Evolutionary conservation across 2,329 filamentous ascomycete genomes (phyloP).

Genomic region (Blumeriella jaapii): DNA sequence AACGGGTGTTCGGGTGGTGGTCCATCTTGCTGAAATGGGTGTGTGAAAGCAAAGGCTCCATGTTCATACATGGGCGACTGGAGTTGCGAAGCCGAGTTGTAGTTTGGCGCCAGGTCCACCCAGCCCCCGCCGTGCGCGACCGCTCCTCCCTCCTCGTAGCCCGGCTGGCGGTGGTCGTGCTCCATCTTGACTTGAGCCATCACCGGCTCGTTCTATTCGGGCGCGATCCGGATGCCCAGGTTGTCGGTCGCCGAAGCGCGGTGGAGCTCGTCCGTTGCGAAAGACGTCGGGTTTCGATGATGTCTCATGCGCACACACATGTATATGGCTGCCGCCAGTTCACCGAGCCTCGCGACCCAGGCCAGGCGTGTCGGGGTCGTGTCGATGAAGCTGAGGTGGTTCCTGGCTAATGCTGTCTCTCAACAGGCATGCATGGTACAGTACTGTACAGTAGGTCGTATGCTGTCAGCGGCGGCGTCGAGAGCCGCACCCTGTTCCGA

Average conservation of each 20-base stretch:
- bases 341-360: no score
- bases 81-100: conserved; percentile 40
- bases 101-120: conserved; percentile 39
- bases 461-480: conserved; percentile 24
- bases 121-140: conserved; percentile 38
- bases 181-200: conserved; percentile 28
- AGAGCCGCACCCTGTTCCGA: conserved; percentile 23
- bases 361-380: no score
- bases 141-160: conserved; percentile 28
- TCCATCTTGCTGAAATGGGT: conserved; percentile 47
- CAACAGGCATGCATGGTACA: conserved; percentile 29
- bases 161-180: conserved; percentile 23
- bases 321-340: no score
- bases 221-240: neutral
- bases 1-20: conserved; percentile 46
- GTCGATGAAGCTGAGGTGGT: conserved; percentile 17
- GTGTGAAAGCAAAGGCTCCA: conserved; percentile 48
- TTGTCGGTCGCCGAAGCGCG: neutral
- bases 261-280: conserved; percentile 4
- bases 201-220: conserved; percentile 26
- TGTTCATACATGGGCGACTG: conserved; percentile 63
- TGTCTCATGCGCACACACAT: conserved; percentile 11
- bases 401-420: conserved; percentile 28
- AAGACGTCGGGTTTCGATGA: conserved; percentile 8
- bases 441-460: conserved; percentile 23